Conservation (phyloP, 2,329 filamentous ascomycete genomes). For the Chaetomiaceae sp. region DNA sequence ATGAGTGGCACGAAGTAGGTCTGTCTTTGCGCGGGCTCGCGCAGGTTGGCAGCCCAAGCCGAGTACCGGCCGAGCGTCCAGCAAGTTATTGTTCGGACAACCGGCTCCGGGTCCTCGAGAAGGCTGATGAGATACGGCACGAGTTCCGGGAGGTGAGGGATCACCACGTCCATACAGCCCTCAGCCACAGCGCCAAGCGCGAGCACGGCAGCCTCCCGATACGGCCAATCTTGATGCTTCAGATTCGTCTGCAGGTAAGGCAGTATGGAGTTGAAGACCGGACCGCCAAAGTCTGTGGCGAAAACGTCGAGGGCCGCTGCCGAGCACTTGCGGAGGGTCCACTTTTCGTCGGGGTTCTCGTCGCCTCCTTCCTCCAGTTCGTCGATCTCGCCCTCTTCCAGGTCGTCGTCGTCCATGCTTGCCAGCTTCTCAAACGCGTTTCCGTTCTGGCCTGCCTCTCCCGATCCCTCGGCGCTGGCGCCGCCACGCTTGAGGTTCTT, state of each 20-base stretch:
- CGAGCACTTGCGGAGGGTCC: conserved; percentile 95
- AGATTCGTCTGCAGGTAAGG: conserved; percentile 90
- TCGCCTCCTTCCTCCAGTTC: conserved; percentile 69
- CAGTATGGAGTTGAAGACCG: conserved; percentile 85
- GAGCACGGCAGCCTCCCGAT: conserved; percentile 88
- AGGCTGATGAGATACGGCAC: conserved; percentile 85
- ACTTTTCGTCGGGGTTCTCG: conserved; percentile 79
- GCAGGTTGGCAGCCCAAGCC: conserved; percentile 76
- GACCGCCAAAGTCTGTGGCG: conserved; percentile 78
- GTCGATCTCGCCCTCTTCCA: conserved; percentile 84
- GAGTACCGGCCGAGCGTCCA: conserved; percentile 96
- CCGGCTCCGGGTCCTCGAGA: conserved; percentile 76
- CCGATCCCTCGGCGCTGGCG: conserved; percentile 42
- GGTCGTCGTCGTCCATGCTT: conserved; percentile 64
- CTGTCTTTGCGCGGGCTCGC: conserved; percentile 59
- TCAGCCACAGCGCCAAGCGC: conserved; percentile 92
- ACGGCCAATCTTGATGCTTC: conserved; percentile 81
- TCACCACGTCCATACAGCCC: conserved; percentile 84
- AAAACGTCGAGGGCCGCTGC: conserved; percentile 93
- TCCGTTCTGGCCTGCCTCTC: conserved; percentile 43
- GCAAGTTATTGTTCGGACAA: conserved; percentile 94
- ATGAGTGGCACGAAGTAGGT: conserved; percentile 92
- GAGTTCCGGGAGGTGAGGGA: conserved; percentile 82
- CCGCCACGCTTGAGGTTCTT: conserved; percentile 53
- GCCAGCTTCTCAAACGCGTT: conserved; percentile 50